These are phyloP conservation scores for Aspergillus sclerotiicarbonarius DNA, from an alignment of 495 filamentous ascomycete species.

Conservation along the genomic window DNA sequence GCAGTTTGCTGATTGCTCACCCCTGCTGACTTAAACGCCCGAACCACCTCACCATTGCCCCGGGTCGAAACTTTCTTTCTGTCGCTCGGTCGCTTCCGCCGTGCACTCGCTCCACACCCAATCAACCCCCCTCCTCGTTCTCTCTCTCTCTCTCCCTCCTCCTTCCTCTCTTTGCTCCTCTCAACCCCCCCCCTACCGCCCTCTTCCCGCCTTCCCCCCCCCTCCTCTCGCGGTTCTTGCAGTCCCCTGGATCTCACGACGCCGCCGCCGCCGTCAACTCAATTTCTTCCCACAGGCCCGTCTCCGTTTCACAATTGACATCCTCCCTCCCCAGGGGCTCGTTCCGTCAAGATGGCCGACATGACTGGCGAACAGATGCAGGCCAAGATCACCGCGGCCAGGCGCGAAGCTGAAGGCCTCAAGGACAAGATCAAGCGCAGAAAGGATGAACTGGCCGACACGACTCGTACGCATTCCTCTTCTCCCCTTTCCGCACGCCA, in stretches of 20 bases:
- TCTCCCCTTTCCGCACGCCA: not conserved
- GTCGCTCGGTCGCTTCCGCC: slow-evolving; percentile 29
- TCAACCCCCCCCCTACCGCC: slow-evolving; percentile 17
- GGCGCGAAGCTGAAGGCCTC: slow-evolving; percentile 94
- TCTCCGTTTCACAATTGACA: slow-evolving; percentile 19
- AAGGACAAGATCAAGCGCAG: slow-evolving; percentile 99
- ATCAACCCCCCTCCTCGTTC: slow-evolving; percentile 18
- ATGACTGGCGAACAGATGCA: slow-evolving; percentile 73
- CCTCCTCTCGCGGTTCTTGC: slow-evolving; percentile 17
- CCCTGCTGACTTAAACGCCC: slow-evolving; percentile 14
- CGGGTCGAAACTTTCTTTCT: slow-evolving; percentile 23
- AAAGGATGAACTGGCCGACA: slow-evolving; percentile 99
- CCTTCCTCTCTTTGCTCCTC: slow-evolving; percentile 14
- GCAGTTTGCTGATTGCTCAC: not conserved
- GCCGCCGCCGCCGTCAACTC: slow-evolving; percentile 22
- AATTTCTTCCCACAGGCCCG: slow-evolving; percentile 22
- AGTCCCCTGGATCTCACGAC: slow-evolving; percentile 23
- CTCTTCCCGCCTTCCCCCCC: slow-evolving; percentile 20
- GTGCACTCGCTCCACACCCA: slow-evolving; percentile 25
- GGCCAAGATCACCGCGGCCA: slow-evolving; percentile 89
- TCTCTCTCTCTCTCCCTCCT: slow-evolving; percentile 22
- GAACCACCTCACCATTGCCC: slow-evolving; percentile 18
- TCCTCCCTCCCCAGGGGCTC: slow-evolving; percentile 25
- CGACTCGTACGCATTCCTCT: slow-evolving; percentile 72
- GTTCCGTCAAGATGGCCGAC: slow-evolving; percentile 52